Percentiles rank a stretch among this genome's conserved stretches.
Conservation (phyloP, 352 stramenopile species). For the Ophiocytium majus region DNA sequence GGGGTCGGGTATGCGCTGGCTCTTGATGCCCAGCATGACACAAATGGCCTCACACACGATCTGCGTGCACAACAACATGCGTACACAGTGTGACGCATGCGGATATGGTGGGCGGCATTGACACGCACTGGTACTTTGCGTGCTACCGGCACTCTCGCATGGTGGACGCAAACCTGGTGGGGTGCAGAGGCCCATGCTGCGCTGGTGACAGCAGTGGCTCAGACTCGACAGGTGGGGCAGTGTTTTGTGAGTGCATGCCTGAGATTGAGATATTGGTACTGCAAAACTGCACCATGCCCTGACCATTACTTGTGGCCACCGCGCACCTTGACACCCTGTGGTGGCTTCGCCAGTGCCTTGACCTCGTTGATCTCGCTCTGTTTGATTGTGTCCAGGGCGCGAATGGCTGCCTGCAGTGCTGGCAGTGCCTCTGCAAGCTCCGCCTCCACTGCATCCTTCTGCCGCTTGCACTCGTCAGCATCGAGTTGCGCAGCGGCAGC, state of each 20-base stretch:
- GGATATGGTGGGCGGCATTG: too few relatives aligned
- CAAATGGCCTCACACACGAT: conserved; percentile 85
- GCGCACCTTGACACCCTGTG: conserved; percentile 77
- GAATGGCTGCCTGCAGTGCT: conserved; percentile 80
- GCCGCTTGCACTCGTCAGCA: conserved; percentile 66
- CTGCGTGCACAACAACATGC: not conserved
- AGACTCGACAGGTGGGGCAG: too few relatives aligned
- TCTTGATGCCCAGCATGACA: conserved; percentile 88
- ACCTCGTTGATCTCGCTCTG: conserved; percentile 85
- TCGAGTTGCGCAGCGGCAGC: conserved; percentile 67
- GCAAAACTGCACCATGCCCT: too few relatives aligned
- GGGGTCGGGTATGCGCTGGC: conserved; percentile 80
- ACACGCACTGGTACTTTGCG: too few relatives aligned
- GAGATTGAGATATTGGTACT: too few relatives aligned
- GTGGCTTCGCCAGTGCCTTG: conserved; percentile 85
- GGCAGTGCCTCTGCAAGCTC: conserved; percentile 88
- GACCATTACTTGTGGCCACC: too few relatives aligned
- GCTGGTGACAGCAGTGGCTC: too few relatives aligned
- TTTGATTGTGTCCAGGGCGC: conserved; percentile 83
- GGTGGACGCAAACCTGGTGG: too few relatives aligned
- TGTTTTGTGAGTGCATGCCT: too few relatives aligned
- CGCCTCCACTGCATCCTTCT: conserved; percentile 81
- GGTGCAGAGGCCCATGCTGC: too few relatives aligned
- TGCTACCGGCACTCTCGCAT: too few relatives aligned
- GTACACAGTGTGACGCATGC: too few relatives aligned